Conservation (phyloP, 2,329 filamentous ascomycete genomes). For the Penicillium sp. region DNA sequence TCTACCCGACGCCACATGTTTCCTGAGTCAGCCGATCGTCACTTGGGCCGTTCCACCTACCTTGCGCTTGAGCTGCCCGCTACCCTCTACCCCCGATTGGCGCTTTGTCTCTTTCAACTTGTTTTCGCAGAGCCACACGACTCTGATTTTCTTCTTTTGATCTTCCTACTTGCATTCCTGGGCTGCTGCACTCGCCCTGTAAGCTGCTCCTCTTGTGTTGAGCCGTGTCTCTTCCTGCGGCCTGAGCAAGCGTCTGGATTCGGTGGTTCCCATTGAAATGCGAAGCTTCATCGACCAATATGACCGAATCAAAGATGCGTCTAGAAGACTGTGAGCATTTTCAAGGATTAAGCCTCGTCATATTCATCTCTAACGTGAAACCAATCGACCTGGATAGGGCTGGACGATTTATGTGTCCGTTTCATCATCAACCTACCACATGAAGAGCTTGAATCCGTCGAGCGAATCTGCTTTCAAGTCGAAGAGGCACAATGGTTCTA, state of each 20-base stretch:
- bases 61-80: slow-evolving; percentile 7
- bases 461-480: slow-evolving; percentile 96
- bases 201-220: slow-evolving; percentile 31
- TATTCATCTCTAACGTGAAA: slow-evolving; percentile 26
- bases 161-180: slow-evolving; percentile 2
- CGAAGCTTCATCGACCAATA: slow-evolving; percentile 62
- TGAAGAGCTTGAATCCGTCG: slow-evolving; percentile 85
- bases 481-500: slow-evolving; percentile 99
- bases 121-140: slow-evolving; percentile 1
- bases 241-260: slow-evolving; percentile 29
- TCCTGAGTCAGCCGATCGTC: slow-evolving; percentile 28
- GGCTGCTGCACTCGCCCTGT: slow-evolving; percentile 28
- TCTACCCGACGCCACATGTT: slow-evolving; percentile 12
- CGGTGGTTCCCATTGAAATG: slow-evolving; percentile 57
- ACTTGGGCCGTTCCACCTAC: slow-evolving; percentile 22
- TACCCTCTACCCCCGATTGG: slow-evolving; percentile 12
- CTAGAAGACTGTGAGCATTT: slow-evolving; percentile 77
- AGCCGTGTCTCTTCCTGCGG: slow-evolving; percentile 27
- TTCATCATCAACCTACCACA: slow-evolving; percentile 97
- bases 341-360: slow-evolving; percentile 4
- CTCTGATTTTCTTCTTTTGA: not conserved
- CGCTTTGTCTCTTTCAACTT: slow-evolving; percentile 6
- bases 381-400: slow-evolving; percentile 59
- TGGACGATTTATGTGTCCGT: slow-evolving; percentile 96
- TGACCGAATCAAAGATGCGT: slow-evolving; percentile 78